A percentile compares a stretch with the other conserved stretches of the same genome.
These are phyloP conservation scores for Komagataella mondaviorum DNA, from an alignment of 805 yeast genomes.

Conservation along the genomic window DNA sequence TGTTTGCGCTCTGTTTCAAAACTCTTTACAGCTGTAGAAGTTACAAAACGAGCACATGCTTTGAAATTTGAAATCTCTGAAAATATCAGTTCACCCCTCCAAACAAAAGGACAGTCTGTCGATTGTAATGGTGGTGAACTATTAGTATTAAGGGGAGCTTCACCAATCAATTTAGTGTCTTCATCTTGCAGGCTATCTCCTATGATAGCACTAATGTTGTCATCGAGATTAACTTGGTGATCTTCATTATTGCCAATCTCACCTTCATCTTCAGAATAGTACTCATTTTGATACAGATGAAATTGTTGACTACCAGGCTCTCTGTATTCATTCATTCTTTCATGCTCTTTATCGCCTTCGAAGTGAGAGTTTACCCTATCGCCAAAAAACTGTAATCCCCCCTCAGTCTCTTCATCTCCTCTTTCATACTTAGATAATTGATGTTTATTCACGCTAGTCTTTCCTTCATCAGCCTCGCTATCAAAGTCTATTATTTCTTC, in stretches of 20 bases:
- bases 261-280: not conserved
- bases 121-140: not conserved
- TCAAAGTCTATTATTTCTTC: conserved; percentile 64
- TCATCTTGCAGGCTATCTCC: not conserved
- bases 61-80: conserved; percentile 5
- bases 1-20: not conserved
- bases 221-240: not conserved
- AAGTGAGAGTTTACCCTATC: not conserved
- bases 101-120: not conserved
- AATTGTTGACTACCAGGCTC: not conserved
- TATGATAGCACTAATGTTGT: not conserved
- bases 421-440: not conserved
- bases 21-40: not conserved
- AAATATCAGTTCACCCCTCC: conserved; percentile 7
- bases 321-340: not conserved
- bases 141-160: not conserved
- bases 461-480: conserved; percentile 16
- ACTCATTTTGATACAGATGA: not conserved
- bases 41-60: conserved; percentile 1
- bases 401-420: not conserved
- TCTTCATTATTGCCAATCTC: not conserved
- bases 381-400: not conserved
- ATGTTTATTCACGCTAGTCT: not conserved
- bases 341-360: not conserved
- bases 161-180: not conserved